phyloP scores from a whole-genome alignment of 768 basidiomycete species.

The Scleroderma citrinum region DNA sequence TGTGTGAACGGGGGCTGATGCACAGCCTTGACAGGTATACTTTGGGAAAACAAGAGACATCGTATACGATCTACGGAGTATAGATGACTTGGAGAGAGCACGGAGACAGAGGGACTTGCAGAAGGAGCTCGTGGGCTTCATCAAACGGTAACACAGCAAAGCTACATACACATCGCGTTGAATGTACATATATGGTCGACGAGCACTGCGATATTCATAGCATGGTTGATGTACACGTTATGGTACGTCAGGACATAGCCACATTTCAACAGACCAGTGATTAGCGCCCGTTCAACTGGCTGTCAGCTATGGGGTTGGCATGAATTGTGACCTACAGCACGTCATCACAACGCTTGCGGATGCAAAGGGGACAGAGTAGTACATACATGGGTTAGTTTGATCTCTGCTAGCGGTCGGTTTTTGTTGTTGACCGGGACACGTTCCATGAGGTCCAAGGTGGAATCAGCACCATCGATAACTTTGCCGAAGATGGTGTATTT shows the following conservation, averaged over 20 bases:
- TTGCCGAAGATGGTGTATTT: constrained; percentile 95
- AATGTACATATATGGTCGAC: no score
- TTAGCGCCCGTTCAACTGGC: constrained; percentile 30
- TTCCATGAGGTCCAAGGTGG: constrained; percentile 92
- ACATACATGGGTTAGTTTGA: constrained; percentile 75
- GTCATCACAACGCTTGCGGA: constrained; percentile 2
- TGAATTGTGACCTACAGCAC: constrained; percentile 72
- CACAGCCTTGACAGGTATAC: constrained; percentile 55
- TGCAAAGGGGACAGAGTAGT: neutral
- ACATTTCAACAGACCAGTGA: neutral
- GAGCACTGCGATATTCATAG: no score
- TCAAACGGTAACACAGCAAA: constrained; percentile 58
- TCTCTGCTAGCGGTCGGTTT: constrained; percentile 80
- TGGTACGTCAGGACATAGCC: neutral
- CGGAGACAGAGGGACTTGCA: constrained; percentile 80
- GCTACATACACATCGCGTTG: no score
- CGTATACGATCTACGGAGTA: constrained; percentile 83
- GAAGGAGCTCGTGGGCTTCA: constrained; percentile 84
- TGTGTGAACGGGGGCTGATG: constrained; percentile 8
- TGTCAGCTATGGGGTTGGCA: constrained; percentile 92
- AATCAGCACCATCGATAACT: constrained; percentile 97
- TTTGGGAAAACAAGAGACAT: constrained; percentile 97
- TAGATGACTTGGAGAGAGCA: constrained; percentile 80
- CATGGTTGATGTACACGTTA: no score
- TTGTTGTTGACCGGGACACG: constrained; percentile 86